Evolutionary conservation across 371 early-diverging fungal species (phyloP).

Genomic region (Rhizopus arrhizus): DNA sequence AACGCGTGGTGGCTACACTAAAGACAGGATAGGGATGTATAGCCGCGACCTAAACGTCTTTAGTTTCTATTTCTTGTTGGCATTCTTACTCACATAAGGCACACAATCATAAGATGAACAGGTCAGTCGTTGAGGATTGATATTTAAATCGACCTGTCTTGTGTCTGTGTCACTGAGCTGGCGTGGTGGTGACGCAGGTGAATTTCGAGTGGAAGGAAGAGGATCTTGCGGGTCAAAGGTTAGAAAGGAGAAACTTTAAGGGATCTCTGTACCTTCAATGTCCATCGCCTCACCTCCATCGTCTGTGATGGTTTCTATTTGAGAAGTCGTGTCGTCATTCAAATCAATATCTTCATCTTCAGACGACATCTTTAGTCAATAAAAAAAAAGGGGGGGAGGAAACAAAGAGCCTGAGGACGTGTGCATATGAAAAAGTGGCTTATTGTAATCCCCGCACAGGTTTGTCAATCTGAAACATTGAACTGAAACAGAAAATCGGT

Average conservation of each 20-base stretch:
- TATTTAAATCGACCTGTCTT: conserved; percentile 33
- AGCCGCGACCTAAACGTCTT: conserved; percentile 58
- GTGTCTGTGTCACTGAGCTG: conserved; percentile 19
- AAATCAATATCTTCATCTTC: conserved; percentile 53
- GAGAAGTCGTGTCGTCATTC: conserved; percentile 42
- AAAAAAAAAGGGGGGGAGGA: background rate
- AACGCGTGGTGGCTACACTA: conserved; percentile 73
- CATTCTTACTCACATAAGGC: conserved; percentile 49
- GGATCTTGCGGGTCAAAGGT: conserved; percentile 7
- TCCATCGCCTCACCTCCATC: conserved; percentile 41
- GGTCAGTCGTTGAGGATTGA: conserved; percentile 41
- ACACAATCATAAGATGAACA: conserved; percentile 61
- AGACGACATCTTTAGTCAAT: conserved; percentile 37
- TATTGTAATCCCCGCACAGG: background rate
- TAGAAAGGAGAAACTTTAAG: background rate
- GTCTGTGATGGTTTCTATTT: conserved; percentile 38
- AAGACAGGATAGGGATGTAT: conserved; percentile 79
- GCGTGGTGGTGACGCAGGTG: conserved; percentile 25
- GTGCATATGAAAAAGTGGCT: background rate
- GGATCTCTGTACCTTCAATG: conserved; percentile 33
- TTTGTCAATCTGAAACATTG: background rate
- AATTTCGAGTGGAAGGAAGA: conserved; percentile 18
- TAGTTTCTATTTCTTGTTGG: background rate
- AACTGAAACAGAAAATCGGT: background rate
- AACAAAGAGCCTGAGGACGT: background rate